Evolutionary conservation across 148 eudicot genomes (phyloP), one percentile per base, ranked within the genome.

Genomic region (Selenicereus undatus): DNA sequence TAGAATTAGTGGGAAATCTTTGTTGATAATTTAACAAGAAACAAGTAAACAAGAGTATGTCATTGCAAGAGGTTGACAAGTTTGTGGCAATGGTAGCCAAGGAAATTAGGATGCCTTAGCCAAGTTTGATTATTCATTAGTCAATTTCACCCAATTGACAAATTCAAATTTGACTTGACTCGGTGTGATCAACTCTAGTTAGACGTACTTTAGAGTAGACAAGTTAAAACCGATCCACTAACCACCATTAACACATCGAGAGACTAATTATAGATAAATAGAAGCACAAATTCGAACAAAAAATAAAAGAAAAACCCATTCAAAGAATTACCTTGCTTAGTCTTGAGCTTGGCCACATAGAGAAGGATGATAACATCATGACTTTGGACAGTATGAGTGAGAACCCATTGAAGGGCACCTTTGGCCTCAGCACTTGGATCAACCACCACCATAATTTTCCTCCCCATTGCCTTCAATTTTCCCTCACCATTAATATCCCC

Each of bases 401-500:
- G 86, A 24, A 93, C 91, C 98, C 98, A 93, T 74, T 90, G 93
- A 74, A 93, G 83, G 24, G 98, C 98, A 79, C 84, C 88, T 81
- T 88, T 90, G 3, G 96, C 92, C 78, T 90, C 98, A 8, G 65
- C 32, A 78, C 91, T 93, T 21, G 95, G 85, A 83, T 93, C 96
- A 17, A 92, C 88, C 52, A 93, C 94, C 32, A 93, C 88, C 96
- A 93, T 92, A 14, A 93, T 89, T 75, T 85, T 93, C 87, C 98
- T 86, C 29, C 89, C 89, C 48, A 42, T 29, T n/a, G 22, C 56
- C 78, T 65, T 78, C 72, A 66, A 8, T 30, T 81, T 84, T 62
- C 78, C 83, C 76, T 81, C 83, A 24, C n/a, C 48, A 68, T 69
- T 77, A 32, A 32, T 32, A 29, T 81, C 78, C 60, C 64, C 79